phyloP scores from a whole-genome alignment of 208 protist species.

The Vickermania ingenoplastis region DNA sequence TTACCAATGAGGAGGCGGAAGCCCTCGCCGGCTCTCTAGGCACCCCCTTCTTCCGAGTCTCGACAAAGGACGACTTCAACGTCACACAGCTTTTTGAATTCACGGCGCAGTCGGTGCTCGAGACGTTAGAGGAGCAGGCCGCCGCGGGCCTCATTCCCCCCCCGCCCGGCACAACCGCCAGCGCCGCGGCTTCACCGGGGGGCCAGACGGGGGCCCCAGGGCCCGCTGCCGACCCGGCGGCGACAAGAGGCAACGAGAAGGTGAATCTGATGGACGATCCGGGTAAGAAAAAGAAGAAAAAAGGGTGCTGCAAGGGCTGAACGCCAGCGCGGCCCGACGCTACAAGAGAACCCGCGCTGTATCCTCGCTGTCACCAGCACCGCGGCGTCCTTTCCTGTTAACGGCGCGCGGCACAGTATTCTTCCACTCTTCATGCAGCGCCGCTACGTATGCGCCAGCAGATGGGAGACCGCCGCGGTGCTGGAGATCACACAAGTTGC shows the following conservation, averaged over 20 bases:
- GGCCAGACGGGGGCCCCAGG: too few species aligned
- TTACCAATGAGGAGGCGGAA: conserved; percentile 84
- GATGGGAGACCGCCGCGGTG: too few species aligned
- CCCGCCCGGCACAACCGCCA: neutral
- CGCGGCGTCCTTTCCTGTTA: too few species aligned
- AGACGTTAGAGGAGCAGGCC: conserved; percentile 3
- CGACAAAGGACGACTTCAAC: conserved; percentile 91
- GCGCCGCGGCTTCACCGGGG: neutral
- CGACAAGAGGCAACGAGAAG: neutral
- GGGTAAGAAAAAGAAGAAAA: conserved; percentile 25
- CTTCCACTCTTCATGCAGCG: too few species aligned
- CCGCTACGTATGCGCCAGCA: too few species aligned
- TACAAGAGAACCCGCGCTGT: neutral
- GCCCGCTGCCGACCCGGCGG: neutral
- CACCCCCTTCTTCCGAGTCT: conserved; percentile 86
- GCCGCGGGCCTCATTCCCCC: neutral
- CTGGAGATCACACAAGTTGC: too few species aligned
- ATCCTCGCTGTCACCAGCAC: too few species aligned
- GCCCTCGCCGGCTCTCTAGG: conserved; percentile 62
- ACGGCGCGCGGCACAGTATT: too few species aligned
- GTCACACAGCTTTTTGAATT: conserved; percentile 86
- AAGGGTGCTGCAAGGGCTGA: conserved; percentile 11
- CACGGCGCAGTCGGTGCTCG: conserved; percentile 53
- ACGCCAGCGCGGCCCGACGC: neutral
- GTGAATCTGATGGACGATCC: conserved; percentile 12